Evolutionary conservation across 2,329 filamentous ascomycete species (phyloP), one percentile per base, ranked within the genome.

Genomic region (Aspergillus phoenicis): DNA sequence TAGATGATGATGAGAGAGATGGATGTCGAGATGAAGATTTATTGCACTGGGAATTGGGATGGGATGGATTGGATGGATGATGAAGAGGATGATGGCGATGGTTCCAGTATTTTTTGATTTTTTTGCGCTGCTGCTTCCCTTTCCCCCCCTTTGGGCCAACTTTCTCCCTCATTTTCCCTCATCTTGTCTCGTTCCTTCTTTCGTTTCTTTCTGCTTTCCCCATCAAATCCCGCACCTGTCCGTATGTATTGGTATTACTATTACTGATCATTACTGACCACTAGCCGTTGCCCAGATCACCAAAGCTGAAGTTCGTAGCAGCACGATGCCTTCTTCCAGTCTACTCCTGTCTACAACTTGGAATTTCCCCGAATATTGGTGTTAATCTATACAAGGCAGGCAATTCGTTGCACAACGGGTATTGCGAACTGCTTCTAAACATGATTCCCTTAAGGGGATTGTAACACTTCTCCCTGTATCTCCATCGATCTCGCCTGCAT

Each of bases 131-230:
- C 54, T 57, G 36, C 33, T 36, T 36, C 33, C 33, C 33, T 36
- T 36, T 36, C 53, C 52, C 58, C 56, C 61, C 62, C 57, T 62
- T 62, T 64, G 57, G 59, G 59, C 63, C 63, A 62, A 60, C 43
- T 64, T 59, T 61, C 33, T 36, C 45, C 54, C 38, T 57, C 36
- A 15, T 56, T 33, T 17, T 48, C 38, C 30, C 48, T 48, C 47
- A 36, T 36, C 33, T 36, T 52, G 33, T 59, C 58, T 48, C 43
- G 51, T 43, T 63, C 38, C 30, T 47, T 52, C 52, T 53, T 55
- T 56, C 36, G 53, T 58, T 38, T 43, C 52, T 57, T 52, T 38
- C 52, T 60, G 49, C 58, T 62, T 52, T 41, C 55, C 53, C 53
- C 59, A 62, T 64, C 61, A 53, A 45, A 60, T 58, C 59, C 47